Conservation (phyloP, 1,284 basidiomycete genomes). For the Clitocybe nebularis region DNA sequence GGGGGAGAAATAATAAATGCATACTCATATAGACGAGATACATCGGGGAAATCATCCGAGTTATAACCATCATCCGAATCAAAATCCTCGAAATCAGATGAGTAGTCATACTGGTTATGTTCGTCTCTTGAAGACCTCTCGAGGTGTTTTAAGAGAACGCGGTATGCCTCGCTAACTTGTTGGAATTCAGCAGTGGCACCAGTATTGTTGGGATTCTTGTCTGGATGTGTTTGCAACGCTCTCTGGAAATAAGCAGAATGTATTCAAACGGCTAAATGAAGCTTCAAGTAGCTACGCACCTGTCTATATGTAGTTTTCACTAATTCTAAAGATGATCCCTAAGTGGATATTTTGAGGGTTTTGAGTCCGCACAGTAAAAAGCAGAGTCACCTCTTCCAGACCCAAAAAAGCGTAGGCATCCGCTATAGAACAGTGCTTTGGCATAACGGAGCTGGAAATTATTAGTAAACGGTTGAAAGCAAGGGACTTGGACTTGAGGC, state of each 20-base stretch:
- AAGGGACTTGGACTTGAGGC: slow-evolving; percentile 1
- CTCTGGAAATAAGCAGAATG: slow-evolving; percentile 32
- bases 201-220: slow-evolving; percentile 64
- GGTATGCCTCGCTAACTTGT: slow-evolving; percentile 63
- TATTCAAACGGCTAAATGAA: slow-evolving; percentile 4
- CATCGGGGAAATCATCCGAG: slow-evolving; percentile 30
- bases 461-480: slow-evolving; percentile 1
- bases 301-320: slow-evolving; percentile 68
- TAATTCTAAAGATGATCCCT: slow-evolving; percentile 58
- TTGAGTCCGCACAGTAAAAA: no score
- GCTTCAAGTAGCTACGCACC: slow-evolving; percentile 28
- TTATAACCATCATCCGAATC: slow-evolving; percentile 23
- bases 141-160: slow-evolving; percentile 51
- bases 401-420: slow-evolving; percentile 58
- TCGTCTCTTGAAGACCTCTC: slow-evolving; percentile 31
- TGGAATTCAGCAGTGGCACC: slow-evolving; percentile 69
- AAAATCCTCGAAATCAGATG: slow-evolving; percentile 27
- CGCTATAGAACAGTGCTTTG: slow-evolving; percentile 10
- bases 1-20: slow-evolving; percentile 25
- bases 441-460: slow-evolving; percentile 6
- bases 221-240: slow-evolving; percentile 67
- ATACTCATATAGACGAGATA: slow-evolving; percentile 31
- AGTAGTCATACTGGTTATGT: slow-evolving; percentile 28
- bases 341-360: slow-evolving; percentile 11
- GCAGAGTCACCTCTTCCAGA: slow-evolving; percentile 46